These are phyloP conservation scores for Fraxinus nigra DNA, from an alignment of 305 asterid genomes.

Conservation along the genomic window DNA sequence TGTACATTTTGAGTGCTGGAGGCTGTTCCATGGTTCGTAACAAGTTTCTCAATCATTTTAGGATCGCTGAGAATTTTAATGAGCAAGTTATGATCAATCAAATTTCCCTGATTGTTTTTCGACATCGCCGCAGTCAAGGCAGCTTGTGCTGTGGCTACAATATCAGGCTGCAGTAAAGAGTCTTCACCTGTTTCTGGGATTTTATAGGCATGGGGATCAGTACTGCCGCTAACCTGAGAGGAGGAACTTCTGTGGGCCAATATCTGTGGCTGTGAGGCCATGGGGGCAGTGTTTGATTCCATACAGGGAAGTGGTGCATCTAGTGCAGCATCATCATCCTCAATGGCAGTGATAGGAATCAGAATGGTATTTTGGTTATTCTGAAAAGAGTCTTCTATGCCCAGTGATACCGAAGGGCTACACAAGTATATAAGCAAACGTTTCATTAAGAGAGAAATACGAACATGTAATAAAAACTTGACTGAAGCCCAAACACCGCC, in stretches of 20 bases:
- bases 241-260: constrained; percentile 21
- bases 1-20: constrained; percentile 20
- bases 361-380: constrained; percentile 33
- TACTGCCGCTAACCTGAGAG: constrained; percentile 8
- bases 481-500: not conserved
- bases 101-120: constrained; percentile 28
- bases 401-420: constrained; percentile 43
- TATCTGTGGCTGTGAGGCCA: constrained; percentile 22
- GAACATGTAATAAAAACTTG: not conserved
- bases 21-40: constrained; percentile 29
- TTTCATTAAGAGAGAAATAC: not conserved
- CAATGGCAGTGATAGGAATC: constrained; percentile 55
- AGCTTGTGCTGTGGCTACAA: constrained; percentile 35
- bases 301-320: constrained; percentile 17
- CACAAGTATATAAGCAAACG: constrained; percentile 4
- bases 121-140: constrained; percentile 30
- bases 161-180: constrained; percentile 28
- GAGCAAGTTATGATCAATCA: constrained; percentile 50
- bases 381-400: constrained; percentile 21
- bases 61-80: constrained; percentile 52
- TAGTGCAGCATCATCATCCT: constrained; percentile 46
- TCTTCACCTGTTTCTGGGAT: constrained; percentile 1
- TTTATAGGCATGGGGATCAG: constrained; percentile 15
- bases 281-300: not conserved
- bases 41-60: constrained; percentile 44